Evolutionary conservation across 2,329 filamentous ascomycete genomes (phyloP).

Genomic region (Colletotrichum sp.): DNA sequence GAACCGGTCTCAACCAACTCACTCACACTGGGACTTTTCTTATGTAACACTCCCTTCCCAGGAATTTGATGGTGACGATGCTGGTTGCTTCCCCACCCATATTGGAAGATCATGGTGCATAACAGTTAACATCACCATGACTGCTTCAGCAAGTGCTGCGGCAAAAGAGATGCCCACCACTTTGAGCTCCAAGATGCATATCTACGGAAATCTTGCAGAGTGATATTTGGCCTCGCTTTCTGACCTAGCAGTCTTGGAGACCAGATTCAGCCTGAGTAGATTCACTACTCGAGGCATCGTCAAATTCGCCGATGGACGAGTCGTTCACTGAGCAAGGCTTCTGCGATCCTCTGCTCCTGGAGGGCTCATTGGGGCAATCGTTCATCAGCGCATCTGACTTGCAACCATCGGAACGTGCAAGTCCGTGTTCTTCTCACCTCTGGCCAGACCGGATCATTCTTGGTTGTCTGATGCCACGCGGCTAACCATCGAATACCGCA

Average conservation of each 20-base stretch:
- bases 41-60: neutral
- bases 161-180: neutral
- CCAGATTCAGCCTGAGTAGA: neutral
- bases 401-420: neutral
- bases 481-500: neutral
- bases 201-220: neutral
- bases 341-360: neutral
- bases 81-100: neutral
- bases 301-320: neutral
- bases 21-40: neutral
- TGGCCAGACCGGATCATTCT: neutral
- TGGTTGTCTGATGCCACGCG: neutral
- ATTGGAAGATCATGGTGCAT: neutral
- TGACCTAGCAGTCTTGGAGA: neutral
- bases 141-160: neutral
- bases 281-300: neutral
- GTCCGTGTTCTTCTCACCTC: neutral
- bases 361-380: neutral
- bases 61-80: neutral
- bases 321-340: neutral
- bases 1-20: neutral
- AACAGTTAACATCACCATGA: neutral
- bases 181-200: neutral
- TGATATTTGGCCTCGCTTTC: neutral
- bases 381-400: neutral